Evolutionary conservation across 2,329 filamentous ascomycete species (phyloP).

Genomic region (Zasmidium cellare): DNA sequence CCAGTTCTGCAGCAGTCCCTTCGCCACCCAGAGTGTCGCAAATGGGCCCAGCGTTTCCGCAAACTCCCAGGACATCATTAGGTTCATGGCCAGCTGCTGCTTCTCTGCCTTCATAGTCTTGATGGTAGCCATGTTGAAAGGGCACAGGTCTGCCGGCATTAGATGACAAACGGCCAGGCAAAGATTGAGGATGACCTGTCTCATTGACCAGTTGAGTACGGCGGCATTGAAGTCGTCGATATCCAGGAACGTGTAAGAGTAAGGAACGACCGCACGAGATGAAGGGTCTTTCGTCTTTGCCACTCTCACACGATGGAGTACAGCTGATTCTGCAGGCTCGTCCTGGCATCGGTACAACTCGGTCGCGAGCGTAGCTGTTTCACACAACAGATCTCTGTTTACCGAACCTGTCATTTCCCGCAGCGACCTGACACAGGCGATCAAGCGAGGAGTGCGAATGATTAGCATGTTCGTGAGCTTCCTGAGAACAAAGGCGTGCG

Average conservation of each 20-base stretch:
- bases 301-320: background rate
- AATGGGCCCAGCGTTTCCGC: background rate
- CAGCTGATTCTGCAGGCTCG: background rate
- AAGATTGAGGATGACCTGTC: background rate
- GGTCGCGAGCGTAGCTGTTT: background rate
- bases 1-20: background rate
- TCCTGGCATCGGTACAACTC: background rate
- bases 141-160: background rate
- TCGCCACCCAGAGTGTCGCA: background rate
- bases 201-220: background rate
- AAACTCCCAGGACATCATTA: background rate
- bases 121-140: background rate
- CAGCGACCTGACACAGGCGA: background rate
- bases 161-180: background rate
- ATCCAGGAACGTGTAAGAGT: background rate
- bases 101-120: background rate
- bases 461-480: background rate
- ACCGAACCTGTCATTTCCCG: background rate
- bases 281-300: background rate
- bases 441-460: background rate
- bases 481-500: background rate
- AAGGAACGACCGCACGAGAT: background rate
- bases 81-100: background rate
- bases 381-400: background rate
- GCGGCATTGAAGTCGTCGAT: background rate